Conservation (phyloP, 306 rosid species). For the Vachellia pachyceras region DNA sequence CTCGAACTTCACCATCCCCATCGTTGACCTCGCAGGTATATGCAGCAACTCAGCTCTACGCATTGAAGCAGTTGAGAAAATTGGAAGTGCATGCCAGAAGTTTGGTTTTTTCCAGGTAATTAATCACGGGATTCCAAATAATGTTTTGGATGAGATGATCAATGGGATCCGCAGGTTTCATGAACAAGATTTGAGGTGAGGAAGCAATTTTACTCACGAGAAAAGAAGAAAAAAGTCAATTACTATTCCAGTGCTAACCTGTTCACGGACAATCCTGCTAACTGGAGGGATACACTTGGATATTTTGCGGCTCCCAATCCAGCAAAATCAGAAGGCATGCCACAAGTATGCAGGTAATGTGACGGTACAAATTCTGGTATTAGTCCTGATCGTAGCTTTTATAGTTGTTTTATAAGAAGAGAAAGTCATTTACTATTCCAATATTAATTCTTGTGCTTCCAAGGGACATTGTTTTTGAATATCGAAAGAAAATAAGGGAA, state of each 20-base stretch:
- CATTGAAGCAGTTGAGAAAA: slow-evolving; percentile 1
- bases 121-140: slow-evolving; percentile 45
- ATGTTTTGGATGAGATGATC: slow-evolving; percentile 38
- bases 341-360: slow-evolving; percentile 43
- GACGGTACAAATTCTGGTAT: neutral
- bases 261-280: slow-evolving; percentile 30
- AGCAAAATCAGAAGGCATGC: slow-evolving; percentile 44
- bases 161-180: slow-evolving; percentile 43
- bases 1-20: slow-evolving; percentile 19
- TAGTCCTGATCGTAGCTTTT: neutral
- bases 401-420: neutral
- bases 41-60: neutral
- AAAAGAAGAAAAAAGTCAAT: neutral
- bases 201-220: slow-evolving; percentile 29
- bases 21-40: slow-evolving; percentile 30
- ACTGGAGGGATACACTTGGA: slow-evolving; percentile 61
- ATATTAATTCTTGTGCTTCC: neutral
- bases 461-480: slow-evolving; percentile 48
- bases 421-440: too few relatives aligned
- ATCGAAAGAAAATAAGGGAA: slow-evolving; percentile 41
- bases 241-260: slow-evolving; percentile 48
- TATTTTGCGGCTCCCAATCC: slow-evolving; percentile 44
- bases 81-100: slow-evolving; percentile 13
- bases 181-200: slow-evolving; percentile 45
- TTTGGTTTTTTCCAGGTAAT: slow-evolving; percentile 51